Percentiles rank a stretch among this genome's conserved stretches.
Evolutionary conservation across 495 filamentous ascomycete genomes (phyloP).

Genomic region (Penicillium canariense): DNA sequence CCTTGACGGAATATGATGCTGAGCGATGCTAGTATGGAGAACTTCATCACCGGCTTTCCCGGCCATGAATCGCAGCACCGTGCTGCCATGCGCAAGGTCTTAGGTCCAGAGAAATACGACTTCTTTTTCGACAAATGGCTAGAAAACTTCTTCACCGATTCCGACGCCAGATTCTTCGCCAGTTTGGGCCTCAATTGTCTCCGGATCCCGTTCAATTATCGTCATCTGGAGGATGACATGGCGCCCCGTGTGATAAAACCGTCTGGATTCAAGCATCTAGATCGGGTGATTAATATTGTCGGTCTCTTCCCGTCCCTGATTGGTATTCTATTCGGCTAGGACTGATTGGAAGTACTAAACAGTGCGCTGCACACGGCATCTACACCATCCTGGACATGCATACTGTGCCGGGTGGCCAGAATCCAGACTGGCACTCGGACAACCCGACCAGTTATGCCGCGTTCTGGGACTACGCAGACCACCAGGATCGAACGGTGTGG

Average conservation of each 20-base stretch:
- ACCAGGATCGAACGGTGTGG: conserved; percentile 58
- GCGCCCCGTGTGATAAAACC: conserved; percentile 58
- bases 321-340: neutral
- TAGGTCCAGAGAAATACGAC: conserved; percentile 49
- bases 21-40: conserved; percentile 53
- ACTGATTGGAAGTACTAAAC: neutral
- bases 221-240: conserved; percentile 63
- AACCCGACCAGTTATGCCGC: conserved; percentile 51
- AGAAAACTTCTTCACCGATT: conserved; percentile 61
- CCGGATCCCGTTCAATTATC: conserved; percentile 63
- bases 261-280: conserved; percentile 57
- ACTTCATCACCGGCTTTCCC: conserved; percentile 67
- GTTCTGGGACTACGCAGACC: conserved; percentile 64
- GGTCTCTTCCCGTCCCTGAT: conserved; percentile 3
- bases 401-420: conserved; percentile 62
- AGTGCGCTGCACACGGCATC: conserved; percentile 54
- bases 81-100: conserved; percentile 51
- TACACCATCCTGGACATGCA: conserved; percentile 66
- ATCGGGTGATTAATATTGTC: conserved; percentile 54
- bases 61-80: conserved; percentile 58
- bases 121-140: conserved; percentile 54
- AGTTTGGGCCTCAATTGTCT: conserved; percentile 59
- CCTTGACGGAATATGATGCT: neutral
- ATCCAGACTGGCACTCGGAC: conserved; percentile 65
- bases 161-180: conserved; percentile 61